Percentiles rank a stretch among this genome's conserved stretches.
phyloP scores from a whole-genome alignment of 2,329 filamentous ascomycete species.

The Pseudovirgaria hyperparasitica region DNA sequence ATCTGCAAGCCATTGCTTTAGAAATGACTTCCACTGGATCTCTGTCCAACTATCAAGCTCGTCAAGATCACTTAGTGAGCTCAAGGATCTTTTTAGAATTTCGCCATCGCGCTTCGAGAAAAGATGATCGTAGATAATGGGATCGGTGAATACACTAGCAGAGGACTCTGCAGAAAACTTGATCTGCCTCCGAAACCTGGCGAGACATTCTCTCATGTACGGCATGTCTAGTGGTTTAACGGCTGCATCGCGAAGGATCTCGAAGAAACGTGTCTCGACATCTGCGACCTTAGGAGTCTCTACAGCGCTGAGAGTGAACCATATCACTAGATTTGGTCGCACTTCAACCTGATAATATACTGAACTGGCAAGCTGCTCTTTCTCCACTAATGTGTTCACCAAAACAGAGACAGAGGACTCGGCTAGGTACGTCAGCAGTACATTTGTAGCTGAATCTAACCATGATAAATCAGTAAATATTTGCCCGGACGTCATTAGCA shows the following conservation, averaged over 20 bases:
- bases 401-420: slow-evolving; percentile 87
- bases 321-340: slow-evolving; percentile 70
- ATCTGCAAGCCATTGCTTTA: slow-evolving; percentile 74
- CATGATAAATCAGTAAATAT: slow-evolving; percentile 5
- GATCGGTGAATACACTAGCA: slow-evolving; percentile 67
- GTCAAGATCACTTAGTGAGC: slow-evolving; percentile 43
- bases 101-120: slow-evolving; percentile 77
- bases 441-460: slow-evolving; percentile 58
- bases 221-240: slow-evolving; percentile 74
- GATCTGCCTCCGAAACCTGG: slow-evolving; percentile 65
- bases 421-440: slow-evolving; percentile 75
- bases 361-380: slow-evolving; percentile 79
- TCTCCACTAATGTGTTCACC: slow-evolving; percentile 86
- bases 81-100: slow-evolving; percentile 27
- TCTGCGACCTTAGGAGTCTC: slow-evolving; percentile 72
- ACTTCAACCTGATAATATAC: slow-evolving; percentile 69
- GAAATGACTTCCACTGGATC: slow-evolving; percentile 67
- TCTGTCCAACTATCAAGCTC: slow-evolving; percentile 69
- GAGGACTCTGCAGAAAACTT: slow-evolving; percentile 76
- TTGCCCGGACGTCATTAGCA: background rate
- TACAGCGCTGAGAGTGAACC: slow-evolving; percentile 76
- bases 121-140: slow-evolving; percentile 83
- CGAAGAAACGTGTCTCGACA: slow-evolving; percentile 75
- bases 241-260: slow-evolving; percentile 69
- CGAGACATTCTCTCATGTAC: slow-evolving; percentile 81